Evolutionary conservation across 2,329 filamentous ascomycete species (phyloP), one percentile per base, ranked within the genome.

Genomic region (Zymoseptoria brevis): DNA sequence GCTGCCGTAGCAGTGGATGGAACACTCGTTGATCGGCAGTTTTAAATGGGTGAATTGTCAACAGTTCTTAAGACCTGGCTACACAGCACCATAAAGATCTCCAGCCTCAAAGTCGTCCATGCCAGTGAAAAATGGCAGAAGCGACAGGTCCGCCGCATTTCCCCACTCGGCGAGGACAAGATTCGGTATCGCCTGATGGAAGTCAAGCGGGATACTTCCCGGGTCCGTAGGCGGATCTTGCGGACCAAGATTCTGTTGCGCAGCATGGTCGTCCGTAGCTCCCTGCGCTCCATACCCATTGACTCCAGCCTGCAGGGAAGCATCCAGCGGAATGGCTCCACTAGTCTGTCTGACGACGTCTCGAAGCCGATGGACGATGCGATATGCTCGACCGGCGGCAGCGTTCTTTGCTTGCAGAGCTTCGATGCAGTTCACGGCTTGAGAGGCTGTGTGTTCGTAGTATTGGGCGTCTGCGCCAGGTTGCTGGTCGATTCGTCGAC

Each of bases 321-420:
- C 6, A 51, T 58, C 57, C 13, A 58, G 30, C 11, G 57, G 57
- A 16, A 58, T n/a, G 3, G 21, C 51, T 19, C 57, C 57, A 29
- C 53, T 55, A 1, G 48, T 58, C 45, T 58, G 57, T 52, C 57
- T 52, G 9, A 58, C 57, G 11, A 58, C 57, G 9, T 58, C 57
- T 55, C 57, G 53, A 29, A 58, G 57, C 11, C 57, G 57, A 50
- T 51, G 45, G 13, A 58, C 26, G 53, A 58, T 58, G 52, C 57
- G 57, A 19, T 58, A 58, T 30, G 57, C 57, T 58, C 57, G 57
- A 52, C 24, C 22, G 19, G 57, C 57, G 8, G 57, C 57, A 21
- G 57, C 45, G 41, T 58, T 58, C 53, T 58, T 58, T n/a, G 48
- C 57, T 21, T 54, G 52, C 13, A 58, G 19, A 3, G 48, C 52